A percentile compares a stretch with the other conserved stretches of the same genome.
phyloP scores from a whole-genome alignment of 1,284 basidiomycete species.

The Puccinia novopanici region DNA sequence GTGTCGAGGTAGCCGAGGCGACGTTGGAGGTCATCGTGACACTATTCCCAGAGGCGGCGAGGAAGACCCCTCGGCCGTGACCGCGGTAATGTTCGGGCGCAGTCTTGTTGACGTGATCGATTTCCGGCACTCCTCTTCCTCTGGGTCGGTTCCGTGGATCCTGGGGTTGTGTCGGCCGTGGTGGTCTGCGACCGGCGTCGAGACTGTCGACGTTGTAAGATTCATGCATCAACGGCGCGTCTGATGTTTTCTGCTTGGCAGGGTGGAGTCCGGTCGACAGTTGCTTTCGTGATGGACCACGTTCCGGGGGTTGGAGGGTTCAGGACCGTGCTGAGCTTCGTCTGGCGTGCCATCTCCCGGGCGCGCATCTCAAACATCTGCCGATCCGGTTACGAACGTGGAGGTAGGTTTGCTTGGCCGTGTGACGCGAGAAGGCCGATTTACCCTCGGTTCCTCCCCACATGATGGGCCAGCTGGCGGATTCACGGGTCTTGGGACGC shows the following conservation, averaged over 20 bases:
- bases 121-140: conserved; percentile 1
- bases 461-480: conserved; percentile 64
- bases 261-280: background rate
- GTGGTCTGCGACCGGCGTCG: conserved; percentile 1
- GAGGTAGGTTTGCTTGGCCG: conserved; percentile 23
- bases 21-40: conserved; percentile 85
- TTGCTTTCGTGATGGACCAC: background rate
- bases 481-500: conserved; percentile 58
- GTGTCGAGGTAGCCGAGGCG: conserved; percentile 76
- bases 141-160: conserved; percentile 13
- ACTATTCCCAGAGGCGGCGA: conserved; percentile 92
- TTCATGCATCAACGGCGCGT: conserved; percentile 47
- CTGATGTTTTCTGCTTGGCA: conserved; percentile 15
- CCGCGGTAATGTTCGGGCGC: conserved; percentile 59
- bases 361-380: conserved; percentile 39
- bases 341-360: background rate
- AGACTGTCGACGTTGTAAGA: conserved; percentile 43
- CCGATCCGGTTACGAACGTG: conserved; percentile 26
- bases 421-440: conserved; percentile 35
- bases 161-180: background rate
- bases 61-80: conserved; percentile 65
- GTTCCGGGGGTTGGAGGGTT: background rate
- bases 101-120: conserved; percentile 28
- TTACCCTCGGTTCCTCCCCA: conserved; percentile 56
- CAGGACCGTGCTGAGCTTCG: background rate